Evolutionary conservation across 108 stramenopile genomes (phyloP).

Genomic region (Cyclotella choctawhatcheeana): DNA sequence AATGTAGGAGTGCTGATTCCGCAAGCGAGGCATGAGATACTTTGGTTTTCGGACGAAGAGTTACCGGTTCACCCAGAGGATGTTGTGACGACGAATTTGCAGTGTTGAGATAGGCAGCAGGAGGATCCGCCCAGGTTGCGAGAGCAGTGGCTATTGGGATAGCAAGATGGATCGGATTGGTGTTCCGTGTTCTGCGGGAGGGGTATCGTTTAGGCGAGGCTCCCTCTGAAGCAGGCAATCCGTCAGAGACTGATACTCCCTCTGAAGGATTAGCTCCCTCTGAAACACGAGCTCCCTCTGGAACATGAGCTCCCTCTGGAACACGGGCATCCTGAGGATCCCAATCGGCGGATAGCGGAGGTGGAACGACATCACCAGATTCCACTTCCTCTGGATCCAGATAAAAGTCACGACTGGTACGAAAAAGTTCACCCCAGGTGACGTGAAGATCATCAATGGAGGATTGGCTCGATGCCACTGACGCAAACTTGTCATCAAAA

Average conservation of each 20-base stretch:
- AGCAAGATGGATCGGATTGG: conserved; percentile 5
- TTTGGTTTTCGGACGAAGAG: conserved; percentile 3
- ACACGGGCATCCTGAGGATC: too few species aligned
- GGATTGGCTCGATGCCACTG: too few species aligned
- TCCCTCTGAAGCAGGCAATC: conserved; percentile 1
- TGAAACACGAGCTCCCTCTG: conserved; percentile 16
- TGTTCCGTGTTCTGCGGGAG: background rate
- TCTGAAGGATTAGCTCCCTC: too few species aligned
- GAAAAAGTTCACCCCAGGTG: too few species aligned
- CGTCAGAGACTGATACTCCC: conserved; percentile 14
- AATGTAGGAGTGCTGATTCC: background rate
- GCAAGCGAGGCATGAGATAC: background rate
- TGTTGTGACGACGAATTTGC: too few species aligned
- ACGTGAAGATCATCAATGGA: too few species aligned
- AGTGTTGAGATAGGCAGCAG: background rate
- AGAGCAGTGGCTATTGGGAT: conserved; percentile 13
- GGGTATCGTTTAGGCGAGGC: background rate
- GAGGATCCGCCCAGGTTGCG: conserved; percentile 1
- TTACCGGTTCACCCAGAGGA: background rate
- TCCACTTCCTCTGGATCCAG: too few species aligned
- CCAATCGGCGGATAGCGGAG: too few species aligned
- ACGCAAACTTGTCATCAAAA: conserved; percentile 54
- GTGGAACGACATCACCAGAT: too few species aligned
- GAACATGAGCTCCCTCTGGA: conserved; percentile 18
- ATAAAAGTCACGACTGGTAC: too few species aligned